A percentile compares a stretch with the other conserved stretches of the same genome.
Conservation (phyloP, 2,329 filamentous ascomycete species). For the Celoporthe dispersa region DNA sequence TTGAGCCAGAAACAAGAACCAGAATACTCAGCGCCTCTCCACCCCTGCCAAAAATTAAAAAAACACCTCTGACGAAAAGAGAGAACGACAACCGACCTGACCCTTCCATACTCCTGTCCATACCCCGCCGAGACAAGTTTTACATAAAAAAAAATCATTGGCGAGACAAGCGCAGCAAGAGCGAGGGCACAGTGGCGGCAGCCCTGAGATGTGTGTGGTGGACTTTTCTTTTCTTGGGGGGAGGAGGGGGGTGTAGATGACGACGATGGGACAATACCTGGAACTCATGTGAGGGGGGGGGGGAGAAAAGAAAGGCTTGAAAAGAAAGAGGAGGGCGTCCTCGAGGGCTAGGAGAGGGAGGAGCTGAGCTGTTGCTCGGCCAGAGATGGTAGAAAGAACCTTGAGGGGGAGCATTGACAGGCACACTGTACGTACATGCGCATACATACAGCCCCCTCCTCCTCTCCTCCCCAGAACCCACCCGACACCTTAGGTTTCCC, state of each 20-base stretch:
- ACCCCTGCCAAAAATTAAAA: too few relatives aligned
- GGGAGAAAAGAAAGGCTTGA: too few relatives aligned
- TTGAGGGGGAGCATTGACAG: not conserved
- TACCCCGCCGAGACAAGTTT: not conserved
- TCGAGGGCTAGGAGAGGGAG: not conserved
- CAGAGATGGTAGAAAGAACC: not conserved
- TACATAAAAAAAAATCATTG: not conserved
- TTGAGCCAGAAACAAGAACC: not conserved
- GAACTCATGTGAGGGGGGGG: not conserved
- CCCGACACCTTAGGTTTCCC: not conserved
- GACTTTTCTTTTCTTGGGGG: not conserved
- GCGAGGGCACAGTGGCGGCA: not conserved
- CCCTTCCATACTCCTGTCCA: not conserved
- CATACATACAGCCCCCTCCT: not conserved
- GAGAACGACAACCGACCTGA: not conserved
- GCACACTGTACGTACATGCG: not conserved
- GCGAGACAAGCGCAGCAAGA: constrained; percentile 15
- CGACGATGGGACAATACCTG: not conserved
- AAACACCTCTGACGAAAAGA: not conserved
- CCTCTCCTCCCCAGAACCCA: not conserved
- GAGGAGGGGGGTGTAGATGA: not conserved
- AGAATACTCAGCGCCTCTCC: not conserved
- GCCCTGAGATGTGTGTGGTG: not conserved
- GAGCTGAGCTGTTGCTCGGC: not conserved
- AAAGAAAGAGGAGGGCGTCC: not conserved